A percentile compares a stretch with the other conserved stretches of the same genome.
phyloP scores from a whole-genome alignment of 768 basidiomycete genomes.

The Mycena crocata region DNA sequence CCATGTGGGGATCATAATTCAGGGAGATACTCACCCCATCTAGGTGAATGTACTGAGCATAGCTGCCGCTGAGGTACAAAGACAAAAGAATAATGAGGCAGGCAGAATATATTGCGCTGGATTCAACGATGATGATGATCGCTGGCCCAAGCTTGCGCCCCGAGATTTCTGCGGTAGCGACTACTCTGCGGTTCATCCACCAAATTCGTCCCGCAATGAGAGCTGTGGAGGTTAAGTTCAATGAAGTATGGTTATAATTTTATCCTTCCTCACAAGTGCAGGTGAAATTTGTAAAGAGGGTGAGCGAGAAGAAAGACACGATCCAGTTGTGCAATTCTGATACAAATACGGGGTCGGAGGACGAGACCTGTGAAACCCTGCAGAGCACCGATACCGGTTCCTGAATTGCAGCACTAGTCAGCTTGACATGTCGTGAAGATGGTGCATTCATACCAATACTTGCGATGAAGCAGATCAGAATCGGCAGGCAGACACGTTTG shows the following conservation, averaged over 20 bases:
- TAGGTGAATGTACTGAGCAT: constrained; percentile 51
- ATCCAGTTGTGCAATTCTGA: constrained; percentile 51
- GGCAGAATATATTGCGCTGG: constrained; percentile 50
- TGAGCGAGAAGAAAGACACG: constrained; percentile 51
- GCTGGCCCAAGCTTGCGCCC: constrained; percentile 37
- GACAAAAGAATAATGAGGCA: constrained; percentile 47
- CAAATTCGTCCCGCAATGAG: constrained; percentile 37
- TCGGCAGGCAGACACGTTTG: constrained; percentile 40
- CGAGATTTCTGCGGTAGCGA: not conserved
- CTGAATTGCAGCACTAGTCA: constrained; percentile 31
- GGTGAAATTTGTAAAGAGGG: constrained; percentile 50
- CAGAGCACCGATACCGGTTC: constrained; percentile 44
- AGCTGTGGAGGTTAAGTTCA: no score
- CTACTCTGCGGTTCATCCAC: not conserved
- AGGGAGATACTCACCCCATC: constrained; percentile 44
- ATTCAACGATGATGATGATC: constrained; percentile 50
- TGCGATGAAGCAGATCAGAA: constrained; percentile 41
- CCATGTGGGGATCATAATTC: not conserved
- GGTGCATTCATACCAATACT: constrained; percentile 40
- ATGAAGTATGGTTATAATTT: no score
- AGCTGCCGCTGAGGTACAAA: constrained; percentile 42
- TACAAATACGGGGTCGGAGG: constrained; percentile 47
- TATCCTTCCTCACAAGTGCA: constrained; percentile 52
- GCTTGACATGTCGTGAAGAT: not conserved
- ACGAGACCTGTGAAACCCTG: constrained; percentile 43